Evolutionary conservation across 331 rosid genomes (phyloP).

Genomic region (Rosa hybrid): DNA sequence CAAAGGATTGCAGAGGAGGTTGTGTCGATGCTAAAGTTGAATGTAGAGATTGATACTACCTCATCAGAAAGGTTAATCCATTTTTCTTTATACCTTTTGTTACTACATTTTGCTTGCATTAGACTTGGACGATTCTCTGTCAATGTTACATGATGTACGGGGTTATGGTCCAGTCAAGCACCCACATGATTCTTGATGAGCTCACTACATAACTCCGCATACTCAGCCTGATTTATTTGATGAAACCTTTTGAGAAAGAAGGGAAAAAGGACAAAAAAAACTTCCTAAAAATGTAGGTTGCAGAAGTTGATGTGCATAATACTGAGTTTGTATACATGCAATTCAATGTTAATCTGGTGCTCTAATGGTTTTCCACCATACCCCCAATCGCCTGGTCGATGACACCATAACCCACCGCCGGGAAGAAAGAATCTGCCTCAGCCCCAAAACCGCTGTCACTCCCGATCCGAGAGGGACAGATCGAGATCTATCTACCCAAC

Average conservation of each 20-base stretch:
- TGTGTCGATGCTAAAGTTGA: slow-evolving; percentile 78
- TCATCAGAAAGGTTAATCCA: slow-evolving; percentile 68
- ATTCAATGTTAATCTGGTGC: slow-evolving; percentile 23
- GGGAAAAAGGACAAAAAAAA: too few relatives aligned
- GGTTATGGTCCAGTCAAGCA: not conserved
- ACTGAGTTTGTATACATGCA: not conserved
- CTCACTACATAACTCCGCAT: not conserved
- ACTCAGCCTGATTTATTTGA: not conserved
- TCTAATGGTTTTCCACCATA: slow-evolving; percentile 27
- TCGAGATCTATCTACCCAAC: too few relatives aligned
- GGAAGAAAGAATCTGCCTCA: too few relatives aligned
- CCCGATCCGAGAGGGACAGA: too few relatives aligned
- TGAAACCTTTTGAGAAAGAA: not conserved
- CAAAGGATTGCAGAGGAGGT: slow-evolving; percentile 82
- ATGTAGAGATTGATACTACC: slow-evolving; percentile 71
- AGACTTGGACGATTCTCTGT: not conserved
- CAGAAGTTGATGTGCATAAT: not conserved
- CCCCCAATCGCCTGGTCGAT: too few relatives aligned
- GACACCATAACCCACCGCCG: too few relatives aligned
- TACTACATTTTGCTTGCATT: not conserved
- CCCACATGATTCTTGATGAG: not conserved
- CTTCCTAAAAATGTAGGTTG: not conserved
- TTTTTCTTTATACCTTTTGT: slow-evolving; percentile 1
- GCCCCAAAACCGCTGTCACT: too few relatives aligned
- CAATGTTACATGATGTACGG: not conserved